Evolutionary conservation across 2,329 filamentous ascomycete genomes (phyloP).

Genomic region (Cadophora sp.): DNA sequence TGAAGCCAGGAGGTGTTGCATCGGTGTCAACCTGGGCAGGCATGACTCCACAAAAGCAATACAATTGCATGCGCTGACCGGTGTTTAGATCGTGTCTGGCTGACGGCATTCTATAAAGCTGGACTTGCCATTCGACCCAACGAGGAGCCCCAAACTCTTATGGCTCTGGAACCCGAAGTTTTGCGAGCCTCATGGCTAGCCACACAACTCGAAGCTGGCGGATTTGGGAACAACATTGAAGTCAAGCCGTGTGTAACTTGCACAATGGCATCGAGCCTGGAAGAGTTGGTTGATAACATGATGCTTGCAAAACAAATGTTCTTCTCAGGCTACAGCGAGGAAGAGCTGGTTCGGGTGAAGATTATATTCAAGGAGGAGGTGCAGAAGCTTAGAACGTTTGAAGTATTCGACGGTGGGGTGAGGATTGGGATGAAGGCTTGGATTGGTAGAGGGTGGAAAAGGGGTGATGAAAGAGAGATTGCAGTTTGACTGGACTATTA

Average conservation of each 20-base stretch:
- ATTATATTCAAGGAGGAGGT: slow-evolving; percentile 22
- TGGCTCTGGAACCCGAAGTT: slow-evolving; percentile 12
- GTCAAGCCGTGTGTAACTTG: slow-evolving; percentile 22
- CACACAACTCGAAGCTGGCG: slow-evolving; percentile 25
- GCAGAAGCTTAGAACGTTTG: slow-evolving; percentile 26
- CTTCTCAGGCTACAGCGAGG: slow-evolving; percentile 21
- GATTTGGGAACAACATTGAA: slow-evolving; percentile 28
- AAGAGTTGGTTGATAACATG: slow-evolving; percentile 29
- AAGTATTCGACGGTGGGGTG: slow-evolving; percentile 23
- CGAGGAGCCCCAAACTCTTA: slow-evolving; percentile 18
- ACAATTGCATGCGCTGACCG: slow-evolving; percentile 10
- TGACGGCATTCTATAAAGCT: slow-evolving; percentile 21
- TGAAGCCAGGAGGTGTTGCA: slow-evolving; percentile 24
- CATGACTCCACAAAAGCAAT: background rate
- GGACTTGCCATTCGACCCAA: slow-evolving; percentile 17
- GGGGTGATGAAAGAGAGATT: slow-evolving; percentile 22
- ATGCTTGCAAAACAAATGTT: slow-evolving; percentile 28
- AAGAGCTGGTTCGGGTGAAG: slow-evolving; percentile 19
- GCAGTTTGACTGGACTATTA: background rate
- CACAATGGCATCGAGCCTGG: slow-evolving; percentile 22
- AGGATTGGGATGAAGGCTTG: slow-evolving; percentile 31
- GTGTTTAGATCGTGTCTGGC: slow-evolving; percentile 24
- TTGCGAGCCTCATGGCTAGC: slow-evolving; percentile 27
- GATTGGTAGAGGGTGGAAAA: slow-evolving; percentile 27
- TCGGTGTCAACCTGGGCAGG: slow-evolving; percentile 27